Percentiles rank a stretch among this genome's conserved stretches.
phyloP scores from a whole-genome alignment of 805 yeast genomes.

The Hanseniaspora lindneri region DNA sequence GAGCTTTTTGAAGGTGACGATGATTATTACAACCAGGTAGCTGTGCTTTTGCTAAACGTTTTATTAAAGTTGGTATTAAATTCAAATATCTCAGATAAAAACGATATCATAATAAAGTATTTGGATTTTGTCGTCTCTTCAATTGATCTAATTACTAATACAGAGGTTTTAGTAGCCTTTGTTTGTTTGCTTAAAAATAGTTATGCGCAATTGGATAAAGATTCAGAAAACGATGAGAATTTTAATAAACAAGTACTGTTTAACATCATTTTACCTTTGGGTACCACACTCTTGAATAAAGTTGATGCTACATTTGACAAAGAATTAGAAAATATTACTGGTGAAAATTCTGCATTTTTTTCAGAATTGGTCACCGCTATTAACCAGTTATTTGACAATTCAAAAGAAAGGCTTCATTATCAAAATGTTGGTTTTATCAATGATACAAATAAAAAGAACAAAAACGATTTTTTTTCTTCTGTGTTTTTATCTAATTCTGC shows the following conservation, averaged over 20 bases:
- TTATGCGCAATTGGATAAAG: slow-evolving; percentile 35
- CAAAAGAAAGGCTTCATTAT: slow-evolving; percentile 17
- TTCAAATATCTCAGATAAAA: slow-evolving; percentile 24
- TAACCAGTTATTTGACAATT: slow-evolving; percentile 45
- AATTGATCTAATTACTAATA: slow-evolving; percentile 34
- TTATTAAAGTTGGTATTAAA: slow-evolving; percentile 2
- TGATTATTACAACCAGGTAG: slow-evolving; percentile 25
- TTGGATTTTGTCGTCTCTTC: slow-evolving; percentile 41
- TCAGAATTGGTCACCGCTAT: slow-evolving; percentile 43
- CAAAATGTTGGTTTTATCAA: slow-evolving; percentile 1
- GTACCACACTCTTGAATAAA: slow-evolving; percentile 34
- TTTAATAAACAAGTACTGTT: slow-evolving; percentile 36
- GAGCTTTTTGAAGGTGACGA: slow-evolving; percentile 29
- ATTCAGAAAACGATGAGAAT: background rate
- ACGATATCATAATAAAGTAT: slow-evolving; percentile 26
- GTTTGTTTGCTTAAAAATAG: slow-evolving; percentile 41
- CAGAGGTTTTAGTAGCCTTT: slow-evolving; percentile 28
- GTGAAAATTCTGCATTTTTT: slow-evolving; percentile 38
- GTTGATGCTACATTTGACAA: slow-evolving; percentile 20
- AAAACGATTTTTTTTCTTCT: slow-evolving; percentile 9
- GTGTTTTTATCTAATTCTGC: background rate
- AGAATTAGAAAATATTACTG: slow-evolving; percentile 21
- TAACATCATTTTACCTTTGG: slow-evolving; percentile 43
- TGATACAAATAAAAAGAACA: background rate
- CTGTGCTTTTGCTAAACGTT: background rate